These are phyloP conservation scores for Fibroporia radiculosa DNA, from an alignment of 768 basidiomycete species.

Conservation along the genomic window DNA sequence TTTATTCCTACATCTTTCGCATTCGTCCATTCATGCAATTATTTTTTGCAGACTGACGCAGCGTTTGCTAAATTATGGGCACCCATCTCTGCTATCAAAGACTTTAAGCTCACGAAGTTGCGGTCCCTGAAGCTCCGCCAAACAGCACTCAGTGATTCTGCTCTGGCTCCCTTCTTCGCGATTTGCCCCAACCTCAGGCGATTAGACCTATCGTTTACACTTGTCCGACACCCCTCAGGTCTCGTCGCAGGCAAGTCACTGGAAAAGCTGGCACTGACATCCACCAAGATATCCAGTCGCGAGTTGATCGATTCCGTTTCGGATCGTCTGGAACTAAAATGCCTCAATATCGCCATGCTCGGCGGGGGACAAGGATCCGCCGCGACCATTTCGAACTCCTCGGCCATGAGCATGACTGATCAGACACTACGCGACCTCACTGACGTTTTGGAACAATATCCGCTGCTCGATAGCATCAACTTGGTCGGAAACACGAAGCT, in stretches of 20 bases:
- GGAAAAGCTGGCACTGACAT: slow-evolving; percentile 60
- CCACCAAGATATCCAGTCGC: slow-evolving; percentile 34
- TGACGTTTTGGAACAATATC: slow-evolving; percentile 27
- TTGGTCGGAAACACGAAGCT: slow-evolving; percentile 61
- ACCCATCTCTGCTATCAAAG: slow-evolving; percentile 11
- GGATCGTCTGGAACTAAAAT: slow-evolving; percentile 34
- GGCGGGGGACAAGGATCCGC: slow-evolving; percentile 40
- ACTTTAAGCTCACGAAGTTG: slow-evolving; percentile 31
- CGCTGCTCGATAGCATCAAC: slow-evolving; percentile 42
- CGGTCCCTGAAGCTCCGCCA: slow-evolving; percentile 54
- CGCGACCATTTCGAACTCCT: slow-evolving; percentile 35
- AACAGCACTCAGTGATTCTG: slow-evolving; percentile 40
- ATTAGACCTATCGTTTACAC: slow-evolving; percentile 62
- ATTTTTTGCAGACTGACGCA: slow-evolving; percentile 42
- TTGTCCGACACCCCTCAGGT: slow-evolving; percentile 31
- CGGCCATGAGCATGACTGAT: slow-evolving; percentile 52
- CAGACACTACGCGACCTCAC: slow-evolving; percentile 36
- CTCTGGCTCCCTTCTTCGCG: slow-evolving; percentile 34
- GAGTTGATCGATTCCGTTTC: slow-evolving; percentile 36
- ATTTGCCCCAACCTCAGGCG: slow-evolving; percentile 43
- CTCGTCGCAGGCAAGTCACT: slow-evolving; percentile 20
- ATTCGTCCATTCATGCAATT: too few relatives aligned
- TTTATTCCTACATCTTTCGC: neutral
- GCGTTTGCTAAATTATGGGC: slow-evolving; percentile 39
- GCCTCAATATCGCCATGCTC: slow-evolving; percentile 50